phyloP scores from a whole-genome alignment of 2,329 filamentous ascomycete species.

The Fusarium xyrophilum region DNA sequence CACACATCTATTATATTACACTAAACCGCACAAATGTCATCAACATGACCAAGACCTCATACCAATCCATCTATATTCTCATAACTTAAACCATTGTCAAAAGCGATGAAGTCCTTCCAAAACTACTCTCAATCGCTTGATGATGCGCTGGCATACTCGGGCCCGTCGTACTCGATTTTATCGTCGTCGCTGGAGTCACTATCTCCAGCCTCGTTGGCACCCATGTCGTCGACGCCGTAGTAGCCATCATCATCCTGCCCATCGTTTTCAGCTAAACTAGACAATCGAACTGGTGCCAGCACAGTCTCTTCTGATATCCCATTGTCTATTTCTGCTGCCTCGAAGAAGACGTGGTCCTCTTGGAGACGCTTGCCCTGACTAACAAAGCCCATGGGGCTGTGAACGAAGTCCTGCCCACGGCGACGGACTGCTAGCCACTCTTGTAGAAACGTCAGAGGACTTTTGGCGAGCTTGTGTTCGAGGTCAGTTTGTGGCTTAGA shows the following conservation, averaged over 20 bases:
- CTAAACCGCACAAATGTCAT: neutral
- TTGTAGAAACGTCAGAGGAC: slow-evolving; percentile 56
- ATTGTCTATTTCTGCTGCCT: neutral
- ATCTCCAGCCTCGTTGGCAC: slow-evolving; percentile 34
- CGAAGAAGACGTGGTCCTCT: slow-evolving; percentile 61
- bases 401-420: slow-evolving; percentile 62
- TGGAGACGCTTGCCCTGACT: slow-evolving; percentile 58
- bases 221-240: slow-evolving; percentile 41
- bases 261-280: neutral
- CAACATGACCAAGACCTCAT: neutral
- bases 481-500: neutral
- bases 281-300: slow-evolving; percentile 14
- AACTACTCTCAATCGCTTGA: neutral
- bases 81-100: neutral
- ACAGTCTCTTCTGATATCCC: neutral
- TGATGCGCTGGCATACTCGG: slow-evolving; percentile 33
- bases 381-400: slow-evolving; percentile 66
- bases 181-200: slow-evolving; percentile 33
- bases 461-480: slow-evolving; percentile 19
- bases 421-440: slow-evolving; percentile 64
- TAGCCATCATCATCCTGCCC: slow-evolving; percentile 26
- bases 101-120: neutral
- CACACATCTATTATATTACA: neutral
- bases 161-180: slow-evolving; percentile 37
- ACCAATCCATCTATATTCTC: neutral